These are phyloP conservation scores for Cutaneotrichosporon curvatum DNA, from an alignment of 1,284 basidiomycete species.

Conservation along the genomic window DNA sequence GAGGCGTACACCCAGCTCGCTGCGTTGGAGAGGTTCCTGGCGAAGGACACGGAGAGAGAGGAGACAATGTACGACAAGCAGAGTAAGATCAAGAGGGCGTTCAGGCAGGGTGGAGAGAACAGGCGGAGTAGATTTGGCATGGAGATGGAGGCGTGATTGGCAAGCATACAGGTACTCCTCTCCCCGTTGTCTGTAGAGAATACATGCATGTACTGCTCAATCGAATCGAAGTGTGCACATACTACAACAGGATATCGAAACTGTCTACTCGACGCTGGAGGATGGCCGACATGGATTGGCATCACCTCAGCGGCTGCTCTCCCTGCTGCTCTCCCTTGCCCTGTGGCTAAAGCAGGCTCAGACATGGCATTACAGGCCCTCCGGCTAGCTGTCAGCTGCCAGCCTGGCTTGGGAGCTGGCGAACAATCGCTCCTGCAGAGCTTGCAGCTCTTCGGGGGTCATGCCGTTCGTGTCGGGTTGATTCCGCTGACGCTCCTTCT, in stretches of 20 bases:
- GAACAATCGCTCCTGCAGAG: conserved; percentile 83
- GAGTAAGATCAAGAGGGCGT: not conserved
- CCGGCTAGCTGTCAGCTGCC: conserved; percentile 42
- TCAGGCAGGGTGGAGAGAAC: conserved; percentile 1
- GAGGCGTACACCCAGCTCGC: conserved; percentile 9
- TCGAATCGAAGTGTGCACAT: too few species aligned
- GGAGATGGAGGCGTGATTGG: not conserved
- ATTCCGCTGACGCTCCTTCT: conserved; percentile 58
- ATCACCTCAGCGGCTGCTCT: too few species aligned
- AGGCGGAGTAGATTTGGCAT: not conserved
- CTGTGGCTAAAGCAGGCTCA: too few species aligned
- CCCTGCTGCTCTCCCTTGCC: too few species aligned
- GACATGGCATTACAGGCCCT: conserved; percentile 5
- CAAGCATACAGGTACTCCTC: not conserved
- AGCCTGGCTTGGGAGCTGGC: conserved; percentile 65
- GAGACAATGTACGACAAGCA: conserved; percentile 5
- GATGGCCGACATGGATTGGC: too few species aligned
- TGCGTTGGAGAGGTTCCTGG: conserved; percentile 4
- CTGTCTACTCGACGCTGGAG: too few species aligned
- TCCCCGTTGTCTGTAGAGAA: too few species aligned
- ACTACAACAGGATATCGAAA: not conserved
- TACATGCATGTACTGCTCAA: not conserved
- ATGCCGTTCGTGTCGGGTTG: conserved; percentile 85
- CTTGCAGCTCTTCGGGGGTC: conserved; percentile 80
- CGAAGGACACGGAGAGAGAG: conserved; percentile 7